phyloP scores from a whole-genome alignment of 495 filamentous ascomycete genomes.

The Neurospora sp. region DNA sequence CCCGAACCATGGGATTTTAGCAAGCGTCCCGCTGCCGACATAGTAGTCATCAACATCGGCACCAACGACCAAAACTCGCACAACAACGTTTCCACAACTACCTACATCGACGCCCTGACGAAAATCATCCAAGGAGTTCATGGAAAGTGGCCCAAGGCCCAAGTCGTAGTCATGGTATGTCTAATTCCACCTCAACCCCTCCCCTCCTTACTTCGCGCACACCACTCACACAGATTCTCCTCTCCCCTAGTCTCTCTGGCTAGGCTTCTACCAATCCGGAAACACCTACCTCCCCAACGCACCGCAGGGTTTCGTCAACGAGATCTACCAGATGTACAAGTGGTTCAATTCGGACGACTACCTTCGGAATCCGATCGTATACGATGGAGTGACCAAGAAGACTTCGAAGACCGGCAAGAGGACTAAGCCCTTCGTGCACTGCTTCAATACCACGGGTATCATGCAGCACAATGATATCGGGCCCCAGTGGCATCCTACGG shows the following conservation, averaged over 20 bases:
- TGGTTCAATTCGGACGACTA: constrained; percentile 45
- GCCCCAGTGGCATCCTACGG: constrained; percentile 54
- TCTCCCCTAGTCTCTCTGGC: constrained; percentile 47
- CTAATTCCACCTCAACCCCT: not conserved
- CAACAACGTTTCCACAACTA: constrained; percentile 45
- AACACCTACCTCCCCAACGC: constrained; percentile 42
- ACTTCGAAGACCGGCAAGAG: constrained; percentile 22
- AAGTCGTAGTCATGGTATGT: constrained; percentile 53
- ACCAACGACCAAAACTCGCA: constrained; percentile 54
- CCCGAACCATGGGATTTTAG: constrained; percentile 53
- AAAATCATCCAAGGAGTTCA: constrained; percentile 53
- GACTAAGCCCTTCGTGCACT: constrained; percentile 49
- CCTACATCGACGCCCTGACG: constrained; percentile 47
- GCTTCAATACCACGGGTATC: constrained; percentile 58
- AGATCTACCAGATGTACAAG: constrained; percentile 44
- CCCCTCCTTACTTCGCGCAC: not conserved
- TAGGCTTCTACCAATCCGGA: constrained; percentile 42
- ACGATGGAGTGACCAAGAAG: constrained; percentile 34
- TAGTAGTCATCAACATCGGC: constrained; percentile 59
- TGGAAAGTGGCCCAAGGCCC: constrained; percentile 48
- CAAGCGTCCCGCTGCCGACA: constrained; percentile 48
- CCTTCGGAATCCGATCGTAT: constrained; percentile 30
- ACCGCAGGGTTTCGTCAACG: constrained; percentile 38
- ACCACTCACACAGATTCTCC: not conserved
- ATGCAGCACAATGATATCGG: constrained; percentile 61